phyloP scores from a whole-genome alignment of 1,139 yeast species.

The Taphrina confusa region DNA sequence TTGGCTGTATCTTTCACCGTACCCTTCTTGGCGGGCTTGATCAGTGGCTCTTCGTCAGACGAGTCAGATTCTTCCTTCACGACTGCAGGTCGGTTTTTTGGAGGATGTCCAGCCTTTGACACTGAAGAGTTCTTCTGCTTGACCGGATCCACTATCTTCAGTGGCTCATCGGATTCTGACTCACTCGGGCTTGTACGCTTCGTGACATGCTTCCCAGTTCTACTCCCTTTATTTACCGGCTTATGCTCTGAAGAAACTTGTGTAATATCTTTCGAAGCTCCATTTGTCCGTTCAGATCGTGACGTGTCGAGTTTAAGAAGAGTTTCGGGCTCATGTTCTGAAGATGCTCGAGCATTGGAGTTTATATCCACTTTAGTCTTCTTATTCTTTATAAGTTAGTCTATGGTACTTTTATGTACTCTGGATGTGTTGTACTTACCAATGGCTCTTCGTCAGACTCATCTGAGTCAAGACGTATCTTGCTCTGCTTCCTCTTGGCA shows the following conservation, averaged over 20 bases:
- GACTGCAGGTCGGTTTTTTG: background rate
- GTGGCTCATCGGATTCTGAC: background rate
- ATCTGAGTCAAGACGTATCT: constrained; percentile 16
- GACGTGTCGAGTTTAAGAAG: background rate
- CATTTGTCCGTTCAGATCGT: background rate
- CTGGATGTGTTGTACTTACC: background rate
- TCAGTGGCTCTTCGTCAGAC: constrained; percentile 13
- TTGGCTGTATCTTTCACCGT: constrained; percentile 16
- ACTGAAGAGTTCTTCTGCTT: background rate
- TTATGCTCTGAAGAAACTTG: background rate
- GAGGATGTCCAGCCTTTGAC: background rate
- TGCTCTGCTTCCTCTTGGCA: constrained; percentile 29
- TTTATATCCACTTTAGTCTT: background rate
- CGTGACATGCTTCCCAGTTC: no score
- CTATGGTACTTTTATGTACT: background rate
- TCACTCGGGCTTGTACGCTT: background rate
- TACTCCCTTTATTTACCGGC: background rate
- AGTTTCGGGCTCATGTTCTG: background rate
- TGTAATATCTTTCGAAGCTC: background rate
- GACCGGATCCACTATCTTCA: background rate
- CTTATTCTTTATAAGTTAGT: constrained; percentile 5
- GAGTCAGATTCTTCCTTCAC: constrained; percentile 16
- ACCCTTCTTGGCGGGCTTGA: constrained; percentile 33
- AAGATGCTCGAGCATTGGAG: no score
- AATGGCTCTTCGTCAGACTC: constrained; percentile 19